These are phyloP conservation scores for Pholiota conissans DNA, from an alignment of 768 basidiomycete species.

Conservation along the genomic window DNA sequence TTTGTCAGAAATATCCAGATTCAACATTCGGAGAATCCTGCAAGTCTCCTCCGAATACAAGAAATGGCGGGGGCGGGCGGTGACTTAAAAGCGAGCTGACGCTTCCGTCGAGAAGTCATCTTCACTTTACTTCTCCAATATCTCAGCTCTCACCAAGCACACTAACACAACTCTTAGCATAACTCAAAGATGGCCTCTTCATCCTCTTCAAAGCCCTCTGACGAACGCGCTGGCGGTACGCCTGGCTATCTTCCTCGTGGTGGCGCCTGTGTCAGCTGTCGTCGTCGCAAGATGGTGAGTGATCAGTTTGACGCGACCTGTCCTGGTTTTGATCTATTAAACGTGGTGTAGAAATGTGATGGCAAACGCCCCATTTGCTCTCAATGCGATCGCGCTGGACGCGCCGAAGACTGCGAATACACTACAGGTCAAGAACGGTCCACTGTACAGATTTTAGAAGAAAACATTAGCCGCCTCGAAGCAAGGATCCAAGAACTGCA, in stretches of 20 bases:
- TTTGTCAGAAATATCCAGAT: conserved; percentile 3
- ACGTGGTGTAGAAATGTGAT: conserved; percentile 48
- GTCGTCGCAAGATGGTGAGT: conserved; percentile 29
- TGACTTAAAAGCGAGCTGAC: conserved; percentile 1
- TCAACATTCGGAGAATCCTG: not conserved
- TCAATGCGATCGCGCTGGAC: conserved; percentile 46
- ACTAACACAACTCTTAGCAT: not conserved
- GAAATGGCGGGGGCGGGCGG: not conserved
- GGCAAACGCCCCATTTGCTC: conserved; percentile 52
- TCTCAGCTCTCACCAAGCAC: not conserved
- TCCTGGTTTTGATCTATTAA: not conserved
- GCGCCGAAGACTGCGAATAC: conserved; percentile 63
- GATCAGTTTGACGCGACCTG: not conserved
- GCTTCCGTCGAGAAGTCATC: not conserved
- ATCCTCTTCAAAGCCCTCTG: conserved; percentile 6
- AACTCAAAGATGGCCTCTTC: conserved; percentile 4
- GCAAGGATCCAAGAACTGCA: conserved; percentile 48
- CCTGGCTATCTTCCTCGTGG: conserved; percentile 27
- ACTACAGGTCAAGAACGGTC: conserved; percentile 45
- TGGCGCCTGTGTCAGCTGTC: conserved; percentile 30
- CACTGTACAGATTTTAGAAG: conserved; percentile 49
- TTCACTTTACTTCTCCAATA: not conserved
- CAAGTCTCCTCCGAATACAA: not conserved
- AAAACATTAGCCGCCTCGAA: conserved; percentile 47
- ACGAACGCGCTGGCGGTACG: conserved; percentile 10